Evolutionary conservation across 1,284 basidiomycete genomes (phyloP), one percentile per base, ranked within the genome.

Genomic region (Trametes pubescens): DNA sequence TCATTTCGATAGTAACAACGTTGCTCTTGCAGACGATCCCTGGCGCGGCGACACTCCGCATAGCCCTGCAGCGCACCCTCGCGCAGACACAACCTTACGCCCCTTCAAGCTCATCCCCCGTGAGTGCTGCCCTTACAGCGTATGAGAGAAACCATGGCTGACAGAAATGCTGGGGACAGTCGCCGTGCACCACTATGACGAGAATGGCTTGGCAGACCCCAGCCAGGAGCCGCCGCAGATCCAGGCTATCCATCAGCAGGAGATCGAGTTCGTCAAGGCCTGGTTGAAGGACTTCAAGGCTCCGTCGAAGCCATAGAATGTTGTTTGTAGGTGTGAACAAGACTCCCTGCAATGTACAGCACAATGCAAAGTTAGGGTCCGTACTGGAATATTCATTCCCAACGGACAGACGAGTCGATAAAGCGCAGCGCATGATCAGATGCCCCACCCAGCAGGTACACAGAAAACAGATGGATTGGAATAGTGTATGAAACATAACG

Each of bases 31-130:
- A 92, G 91, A 89, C 35, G 94, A 97, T 76, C 95, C 96, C 2
- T 98, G 95, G 95, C 85, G 91, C 65, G 92, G 93, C 0, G 90
- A 89, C 67, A 91, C 95, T 1, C 94, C 95, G 0, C 94, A 96
- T 74, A 92, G 91, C 66, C 86, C 90, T 53, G 85, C 92, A 55
- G 94, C 94, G 0, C 77, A 81, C 7, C 80, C 84, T 47, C 82
- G 96, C 40, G 74, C 82, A 38, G 93, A 95, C 77, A 94, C 93
- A 0, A 76, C 89, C 10, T 71, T 86, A 14, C 82, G 85, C 56
- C 96, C 96, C 0, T 94, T 96, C 79, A 95, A 96, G 76, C 73
- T 97, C 57, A 98, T 99, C 65, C 89, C 89, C 16, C 82, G 93
- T 93, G 69, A 48, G 87, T 55, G n/a, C 4, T 34, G n/a, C n/a